Conservation (phyloP, 1,284 basidiomycete genomes). For the Malassezia furfur region DNA sequence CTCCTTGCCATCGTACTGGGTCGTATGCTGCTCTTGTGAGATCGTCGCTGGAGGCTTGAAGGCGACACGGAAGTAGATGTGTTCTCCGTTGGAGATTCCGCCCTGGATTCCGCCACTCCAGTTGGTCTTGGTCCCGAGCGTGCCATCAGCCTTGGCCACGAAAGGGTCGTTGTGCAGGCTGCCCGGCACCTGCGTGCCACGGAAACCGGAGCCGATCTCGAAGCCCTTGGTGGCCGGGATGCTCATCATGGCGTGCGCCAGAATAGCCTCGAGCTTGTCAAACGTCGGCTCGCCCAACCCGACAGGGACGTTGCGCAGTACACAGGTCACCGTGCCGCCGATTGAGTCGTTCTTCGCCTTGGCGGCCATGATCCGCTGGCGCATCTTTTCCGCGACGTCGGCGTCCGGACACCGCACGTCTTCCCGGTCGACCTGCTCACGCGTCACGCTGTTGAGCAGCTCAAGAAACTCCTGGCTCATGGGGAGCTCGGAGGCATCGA, state of each 20-base stretch:
- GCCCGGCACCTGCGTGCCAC: conserved; percentile 87
- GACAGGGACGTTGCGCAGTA: conserved; percentile 77
- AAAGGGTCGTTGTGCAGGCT: conserved; percentile 90
- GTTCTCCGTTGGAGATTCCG: conserved; percentile 93
- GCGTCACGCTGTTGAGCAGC: conserved; percentile 68
- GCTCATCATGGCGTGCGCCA: conserved; percentile 95
- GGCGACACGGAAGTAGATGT: conserved; percentile 91
- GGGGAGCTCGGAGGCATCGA: conserved; percentile 63
- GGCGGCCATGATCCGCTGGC: conserved; percentile 82
- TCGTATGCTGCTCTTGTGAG: conserved; percentile 78
- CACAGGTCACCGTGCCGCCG: conserved; percentile 91
- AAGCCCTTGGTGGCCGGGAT: conserved; percentile 98
- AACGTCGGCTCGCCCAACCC: conserved; percentile 96
- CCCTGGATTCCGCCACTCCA: conserved; percentile 97
- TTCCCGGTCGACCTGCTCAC: conserved; percentile 79
- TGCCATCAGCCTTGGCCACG: conserved; percentile 60
- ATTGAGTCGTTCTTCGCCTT: conserved; percentile 87
- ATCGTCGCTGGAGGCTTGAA: conserved; percentile 99
- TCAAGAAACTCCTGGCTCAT: conserved; percentile 73
- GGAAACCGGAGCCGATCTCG: conserved; percentile 94
- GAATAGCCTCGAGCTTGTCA: conserved; percentile 93
- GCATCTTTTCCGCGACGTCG: conserved; percentile 81
- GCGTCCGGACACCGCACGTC: conserved; percentile 81
- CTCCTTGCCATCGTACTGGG: conserved; percentile 78
- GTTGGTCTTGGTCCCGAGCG: conserved; percentile 76